phyloP scores from a whole-genome alignment of 805 yeast genomes.

The Wickerhamiella brachini region DNA sequence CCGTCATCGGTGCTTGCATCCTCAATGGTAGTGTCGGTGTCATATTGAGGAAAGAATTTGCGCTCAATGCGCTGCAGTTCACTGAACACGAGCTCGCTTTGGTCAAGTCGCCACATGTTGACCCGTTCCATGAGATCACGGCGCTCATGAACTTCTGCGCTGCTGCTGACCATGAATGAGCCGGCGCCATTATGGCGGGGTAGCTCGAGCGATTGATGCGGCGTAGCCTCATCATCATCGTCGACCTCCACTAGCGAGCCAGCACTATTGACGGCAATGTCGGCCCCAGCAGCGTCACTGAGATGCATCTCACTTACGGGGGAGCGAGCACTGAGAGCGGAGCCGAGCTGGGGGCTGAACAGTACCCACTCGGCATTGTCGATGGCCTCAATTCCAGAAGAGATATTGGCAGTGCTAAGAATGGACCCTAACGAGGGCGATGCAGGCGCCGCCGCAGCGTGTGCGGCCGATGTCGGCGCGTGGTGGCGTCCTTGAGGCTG shows the following conservation, averaged over 20 bases:
- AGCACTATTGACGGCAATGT: not conserved
- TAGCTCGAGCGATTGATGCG: slow-evolving; percentile 16
- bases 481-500: not conserved
- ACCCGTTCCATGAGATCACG: slow-evolving; percentile 25
- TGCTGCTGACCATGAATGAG: slow-evolving; percentile 13
- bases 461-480: not conserved
- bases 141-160: not conserved
- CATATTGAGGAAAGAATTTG: slow-evolving; percentile 1
- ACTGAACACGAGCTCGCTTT: slow-evolving; percentile 21
- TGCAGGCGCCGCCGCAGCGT: not conserved
- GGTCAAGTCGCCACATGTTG: slow-evolving; percentile 30
- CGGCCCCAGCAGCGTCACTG: not conserved
- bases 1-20: not conserved
- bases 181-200: slow-evolving; percentile 27
- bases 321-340: not conserved
- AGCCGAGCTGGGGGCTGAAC: slow-evolving; percentile 22
- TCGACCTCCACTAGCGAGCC: not conserved
- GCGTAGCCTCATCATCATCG: slow-evolving; percentile 5
- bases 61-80: slow-evolving; percentile 20
- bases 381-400: slow-evolving; percentile 1
- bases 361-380: slow-evolving; percentile 27
- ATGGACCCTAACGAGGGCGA: slow-evolving; percentile 10
- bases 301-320: slow-evolving; percentile 1
- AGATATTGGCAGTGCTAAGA: slow-evolving; percentile 1
- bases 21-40: not conserved